Evolutionary conservation across 1,284 basidiomycete species (phyloP), one percentile per base, ranked within the genome.

Genomic region (Ustilago xerochloae): DNA sequence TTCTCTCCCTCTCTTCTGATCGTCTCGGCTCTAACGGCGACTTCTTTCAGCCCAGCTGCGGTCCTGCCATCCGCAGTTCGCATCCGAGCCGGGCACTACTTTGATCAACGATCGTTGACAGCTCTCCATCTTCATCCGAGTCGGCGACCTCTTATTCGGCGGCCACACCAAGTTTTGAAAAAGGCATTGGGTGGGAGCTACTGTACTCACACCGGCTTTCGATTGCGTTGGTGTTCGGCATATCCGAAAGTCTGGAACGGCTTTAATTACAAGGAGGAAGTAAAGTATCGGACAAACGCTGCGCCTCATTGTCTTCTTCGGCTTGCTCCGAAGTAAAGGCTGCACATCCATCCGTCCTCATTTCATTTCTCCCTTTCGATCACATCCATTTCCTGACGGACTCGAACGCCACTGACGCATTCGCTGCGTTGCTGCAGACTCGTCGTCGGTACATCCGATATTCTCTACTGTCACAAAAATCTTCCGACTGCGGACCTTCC

Each of bases 311-410:
- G 22, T 29, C 26, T 18, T 39, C n/a, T n/a, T 57, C 46, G 55
- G 46, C 28, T 22, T 41, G 15, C 35, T 57, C 36, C 55, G 47
- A 41, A 15, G 33, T 10, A 6, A 33, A 32, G 29, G 18, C n/a
- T 48, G 39, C 39, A 41, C 38, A 29, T 22, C 22, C 15, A 15
- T 16, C 38, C 24, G 47, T 24, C 20, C 24, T 15, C 6, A 20
- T 32, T 59, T 59, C 48, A 51, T 35, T 39, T 51, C 39, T 22
- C 16, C n/a, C 39, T 6, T 39, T 45, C 30, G 39, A 50, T 51
- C 56, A 43, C 48, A 12, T 50, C 38, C 39, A 26, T 43, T 24
- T 15, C 22, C 16, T 12, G 22, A 26, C 6, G 22, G 24, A 35
- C 49, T 6, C 46, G 10, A 32, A 48, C 45, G 45, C 45, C 45